These are phyloP conservation scores for Coemansia sp. DNA, from an alignment of 192 early-diverging fungal species.

Conservation along the genomic window DNA sequence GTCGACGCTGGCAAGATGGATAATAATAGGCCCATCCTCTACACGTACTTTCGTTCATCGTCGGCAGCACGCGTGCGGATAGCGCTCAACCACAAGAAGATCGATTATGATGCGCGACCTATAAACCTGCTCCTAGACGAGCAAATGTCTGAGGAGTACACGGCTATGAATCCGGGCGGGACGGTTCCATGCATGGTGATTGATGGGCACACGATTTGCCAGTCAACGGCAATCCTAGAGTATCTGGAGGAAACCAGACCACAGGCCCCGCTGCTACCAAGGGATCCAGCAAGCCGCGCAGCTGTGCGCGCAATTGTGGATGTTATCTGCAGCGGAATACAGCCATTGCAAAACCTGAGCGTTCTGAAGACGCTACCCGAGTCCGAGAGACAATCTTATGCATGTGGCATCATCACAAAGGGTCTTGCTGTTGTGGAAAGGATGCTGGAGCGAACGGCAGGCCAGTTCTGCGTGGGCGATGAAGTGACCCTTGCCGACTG, in stretches of 20 bases:
- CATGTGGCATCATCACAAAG: constrained; percentile 56
- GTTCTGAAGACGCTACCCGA: constrained; percentile 67
- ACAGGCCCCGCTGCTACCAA: constrained; percentile 70
- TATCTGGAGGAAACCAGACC: constrained; percentile 82
- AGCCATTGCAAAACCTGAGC: constrained; percentile 83
- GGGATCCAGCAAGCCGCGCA: constrained; percentile 64
- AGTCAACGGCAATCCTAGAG: constrained; percentile 85
- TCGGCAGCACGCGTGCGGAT: constrained; percentile 76
- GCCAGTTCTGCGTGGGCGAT: constrained; percentile 79
- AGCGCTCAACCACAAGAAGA: constrained; percentile 73
- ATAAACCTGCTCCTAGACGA: constrained; percentile 78
- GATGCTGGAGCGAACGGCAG: constrained; percentile 63
- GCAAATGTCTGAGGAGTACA: constrained; percentile 64
- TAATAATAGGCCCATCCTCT: constrained; percentile 57
- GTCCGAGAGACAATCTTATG: constrained; percentile 36
- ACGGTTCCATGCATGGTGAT: constrained; percentile 70
- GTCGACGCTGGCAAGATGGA: neutral
- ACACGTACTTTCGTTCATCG: constrained; percentile 78
- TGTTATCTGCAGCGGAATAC: constrained; percentile 79
- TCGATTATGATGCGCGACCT: constrained; percentile 64
- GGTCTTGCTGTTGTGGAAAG: constrained; percentile 73
- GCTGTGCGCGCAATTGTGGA: constrained; percentile 69
- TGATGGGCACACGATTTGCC: constrained; percentile 57
- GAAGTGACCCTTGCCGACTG: constrained; percentile 83
- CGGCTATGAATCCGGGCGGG: constrained; percentile 64